These are phyloP conservation scores for Plenodomus lindquistii DNA, from an alignment of 2,329 filamentous ascomycete genomes.

Conservation along the genomic window DNA sequence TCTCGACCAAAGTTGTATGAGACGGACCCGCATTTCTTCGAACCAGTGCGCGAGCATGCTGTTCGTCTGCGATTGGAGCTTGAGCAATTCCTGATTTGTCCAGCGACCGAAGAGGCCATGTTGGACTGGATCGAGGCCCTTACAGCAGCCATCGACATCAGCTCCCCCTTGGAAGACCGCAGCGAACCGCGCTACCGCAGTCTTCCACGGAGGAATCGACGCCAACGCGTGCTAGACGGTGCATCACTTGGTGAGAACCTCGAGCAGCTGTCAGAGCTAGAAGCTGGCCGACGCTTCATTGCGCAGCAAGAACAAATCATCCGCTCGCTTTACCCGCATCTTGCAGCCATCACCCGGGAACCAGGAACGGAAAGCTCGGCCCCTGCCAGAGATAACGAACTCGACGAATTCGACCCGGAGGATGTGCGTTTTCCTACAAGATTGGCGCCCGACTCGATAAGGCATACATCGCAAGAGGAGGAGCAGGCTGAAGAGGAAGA, in stretches of 20 bases:
- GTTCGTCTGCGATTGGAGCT: slow-evolving; percentile 74
- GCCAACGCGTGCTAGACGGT: slow-evolving; percentile 43
- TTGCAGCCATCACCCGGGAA: slow-evolving; percentile 30
- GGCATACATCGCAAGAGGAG: slow-evolving; percentile 22
- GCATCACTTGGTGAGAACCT: slow-evolving; percentile 36
- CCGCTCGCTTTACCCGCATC: slow-evolving; percentile 51
- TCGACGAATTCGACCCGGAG: slow-evolving; percentile 44
- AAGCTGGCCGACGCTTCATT: slow-evolving; percentile 46
- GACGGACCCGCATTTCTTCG: slow-evolving; percentile 53
- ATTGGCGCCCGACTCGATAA: slow-evolving; percentile 12
- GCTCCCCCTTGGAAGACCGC: slow-evolving; percentile 71
- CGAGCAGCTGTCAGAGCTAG: slow-evolving; percentile 32
- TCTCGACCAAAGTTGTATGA: slow-evolving; percentile 48
- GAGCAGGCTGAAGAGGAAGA: slow-evolving; percentile 22
- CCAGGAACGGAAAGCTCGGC: slow-evolving; percentile 12
- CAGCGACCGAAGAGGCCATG: slow-evolving; percentile 66
- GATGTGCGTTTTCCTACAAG: slow-evolving; percentile 41
- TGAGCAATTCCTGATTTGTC: slow-evolving; percentile 73
- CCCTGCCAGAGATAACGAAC: slow-evolving; percentile 31
- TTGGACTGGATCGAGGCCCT: slow-evolving; percentile 68
- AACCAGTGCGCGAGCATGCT: slow-evolving; percentile 58
- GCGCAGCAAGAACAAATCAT: slow-evolving; percentile 55
- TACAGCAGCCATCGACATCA: slow-evolving; percentile 74
- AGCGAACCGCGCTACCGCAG: slow-evolving; percentile 52
- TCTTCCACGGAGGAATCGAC: slow-evolving; percentile 49